Evolutionary conservation across 441 rosid genomes (phyloP).

Genomic region (Rhodomyrtus psidioides): DNA sequence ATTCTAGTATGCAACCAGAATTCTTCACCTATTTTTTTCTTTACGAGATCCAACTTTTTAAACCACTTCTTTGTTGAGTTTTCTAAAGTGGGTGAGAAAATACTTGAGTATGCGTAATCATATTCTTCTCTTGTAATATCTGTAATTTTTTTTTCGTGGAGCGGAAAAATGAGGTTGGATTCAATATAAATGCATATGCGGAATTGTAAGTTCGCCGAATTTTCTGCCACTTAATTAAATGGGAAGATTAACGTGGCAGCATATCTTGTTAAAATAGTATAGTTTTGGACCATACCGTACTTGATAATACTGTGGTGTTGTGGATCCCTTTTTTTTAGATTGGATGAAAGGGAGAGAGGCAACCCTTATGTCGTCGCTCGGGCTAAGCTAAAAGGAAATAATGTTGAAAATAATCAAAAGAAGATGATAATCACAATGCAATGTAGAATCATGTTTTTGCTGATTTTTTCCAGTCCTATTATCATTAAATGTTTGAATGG

Average conservation of each 20-base stretch:
- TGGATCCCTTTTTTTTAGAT: not conserved
- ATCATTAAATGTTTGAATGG: not conserved
- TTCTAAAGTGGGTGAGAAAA: too few species aligned
- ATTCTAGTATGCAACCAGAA: not conserved
- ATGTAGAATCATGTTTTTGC: not conserved
- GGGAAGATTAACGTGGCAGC: not conserved
- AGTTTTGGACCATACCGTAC: not conserved
- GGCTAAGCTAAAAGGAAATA: not conserved
- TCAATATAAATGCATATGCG: not conserved
- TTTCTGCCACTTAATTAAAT: not conserved
- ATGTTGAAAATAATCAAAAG: not conserved
- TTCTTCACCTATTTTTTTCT: not conserved
- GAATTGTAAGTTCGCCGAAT: not conserved
- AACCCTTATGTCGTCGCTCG: not conserved
- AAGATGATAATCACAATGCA: not conserved
- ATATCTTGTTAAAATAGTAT: not conserved
- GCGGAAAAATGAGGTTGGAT: too few species aligned
- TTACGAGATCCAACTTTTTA: too few species aligned
- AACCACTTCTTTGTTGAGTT: too few species aligned
- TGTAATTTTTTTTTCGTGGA: too few species aligned
- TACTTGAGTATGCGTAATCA: too few species aligned
- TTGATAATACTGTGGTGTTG: not conserved
- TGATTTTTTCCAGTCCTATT: not conserved
- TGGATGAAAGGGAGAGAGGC: not conserved
- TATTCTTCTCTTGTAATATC: too few species aligned